Conservation (phyloP, 495 filamentous ascomycete species). For the Aspergillus diversus region DNA sequence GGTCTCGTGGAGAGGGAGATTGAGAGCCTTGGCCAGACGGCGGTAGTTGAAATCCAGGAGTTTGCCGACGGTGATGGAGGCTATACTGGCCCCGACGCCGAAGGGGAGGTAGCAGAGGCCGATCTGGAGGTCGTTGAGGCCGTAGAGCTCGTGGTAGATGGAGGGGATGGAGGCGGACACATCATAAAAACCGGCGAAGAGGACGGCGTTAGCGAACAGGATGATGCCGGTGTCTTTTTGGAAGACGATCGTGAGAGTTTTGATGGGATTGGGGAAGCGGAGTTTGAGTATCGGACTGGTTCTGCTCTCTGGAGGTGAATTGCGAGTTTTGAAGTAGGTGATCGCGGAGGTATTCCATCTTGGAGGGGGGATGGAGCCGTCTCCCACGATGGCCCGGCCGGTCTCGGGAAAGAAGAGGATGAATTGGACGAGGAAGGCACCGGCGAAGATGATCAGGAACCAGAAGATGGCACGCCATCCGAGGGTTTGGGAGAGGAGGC, state of each 20-base stretch:
- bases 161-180: constrained; percentile 45
- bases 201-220: constrained; percentile 46
- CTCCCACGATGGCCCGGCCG: constrained; percentile 48
- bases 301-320: neutral
- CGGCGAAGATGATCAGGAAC: constrained; percentile 67
- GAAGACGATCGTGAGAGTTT: constrained; percentile 64
- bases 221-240: constrained; percentile 54
- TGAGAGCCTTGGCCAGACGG: constrained; percentile 38
- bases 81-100: constrained; percentile 67
- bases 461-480: constrained; percentile 77
- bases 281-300: constrained; percentile 41
- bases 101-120: constrained; percentile 55
- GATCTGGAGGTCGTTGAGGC: constrained; percentile 51
- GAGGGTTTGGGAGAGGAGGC: constrained; percentile 64
- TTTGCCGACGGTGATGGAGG: constrained; percentile 85
- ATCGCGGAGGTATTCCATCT: constrained; percentile 15
- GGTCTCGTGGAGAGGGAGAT: constrained; percentile 53
- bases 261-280: constrained; percentile 70
- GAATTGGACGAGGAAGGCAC: constrained; percentile 37
- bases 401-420: constrained; percentile 50
- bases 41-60: constrained; percentile 60
- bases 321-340: constrained; percentile 1
- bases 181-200: constrained; percentile 51
- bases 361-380: constrained; percentile 34
- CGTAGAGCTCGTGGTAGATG: constrained; percentile 47